These are phyloP conservation scores for Limonomyces culmigenus DNA, from an alignment of 1,284 basidiomycete genomes.

Conservation along the genomic window DNA sequence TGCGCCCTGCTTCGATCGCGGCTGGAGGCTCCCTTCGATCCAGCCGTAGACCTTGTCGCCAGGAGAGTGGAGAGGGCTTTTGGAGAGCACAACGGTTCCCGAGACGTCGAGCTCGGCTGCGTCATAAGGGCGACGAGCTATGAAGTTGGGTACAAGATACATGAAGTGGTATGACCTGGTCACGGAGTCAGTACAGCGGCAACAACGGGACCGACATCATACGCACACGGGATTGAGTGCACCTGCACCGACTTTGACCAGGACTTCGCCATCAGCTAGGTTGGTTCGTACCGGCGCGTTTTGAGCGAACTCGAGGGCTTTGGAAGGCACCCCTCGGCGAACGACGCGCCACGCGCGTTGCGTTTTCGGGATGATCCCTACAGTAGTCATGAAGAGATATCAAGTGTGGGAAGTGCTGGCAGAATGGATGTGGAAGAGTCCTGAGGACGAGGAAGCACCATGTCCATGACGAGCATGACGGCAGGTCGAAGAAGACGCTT, in stretches of 20 bases:
- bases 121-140: slow-evolving; percentile 30
- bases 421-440: too few relatives aligned
- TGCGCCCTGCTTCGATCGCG: slow-evolving; percentile 23
- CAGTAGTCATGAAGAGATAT: too few relatives aligned
- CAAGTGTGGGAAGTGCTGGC: too few relatives aligned
- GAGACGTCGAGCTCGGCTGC: slow-evolving; percentile 47
- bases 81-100: slow-evolving; percentile 37
- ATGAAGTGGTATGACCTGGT: slow-evolving; percentile 41
- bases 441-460: too few relatives aligned
- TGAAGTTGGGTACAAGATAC: slow-evolving; percentile 27
- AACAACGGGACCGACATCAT: slow-evolving; percentile 1
- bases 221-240: slow-evolving; percentile 54
- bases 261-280: slow-evolving; percentile 27
- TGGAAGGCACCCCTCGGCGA: too few relatives aligned
- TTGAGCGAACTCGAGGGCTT: too few relatives aligned
- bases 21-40: slow-evolving; percentile 15
- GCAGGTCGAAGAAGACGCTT: too few relatives aligned
- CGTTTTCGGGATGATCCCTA: too few relatives aligned
- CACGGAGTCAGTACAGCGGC: slow-evolving; percentile 1
- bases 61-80: slow-evolving; percentile 28
- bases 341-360: too few relatives aligned
- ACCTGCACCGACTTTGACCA: slow-evolving; percentile 43
- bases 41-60: slow-evolving; percentile 48
- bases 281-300: slow-evolving; percentile 28
- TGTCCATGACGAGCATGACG: too few relatives aligned